These are phyloP conservation scores for Pleodorina starrii DNA, from an alignment of 139 green algal genomes.

Conservation along the genomic window DNA sequence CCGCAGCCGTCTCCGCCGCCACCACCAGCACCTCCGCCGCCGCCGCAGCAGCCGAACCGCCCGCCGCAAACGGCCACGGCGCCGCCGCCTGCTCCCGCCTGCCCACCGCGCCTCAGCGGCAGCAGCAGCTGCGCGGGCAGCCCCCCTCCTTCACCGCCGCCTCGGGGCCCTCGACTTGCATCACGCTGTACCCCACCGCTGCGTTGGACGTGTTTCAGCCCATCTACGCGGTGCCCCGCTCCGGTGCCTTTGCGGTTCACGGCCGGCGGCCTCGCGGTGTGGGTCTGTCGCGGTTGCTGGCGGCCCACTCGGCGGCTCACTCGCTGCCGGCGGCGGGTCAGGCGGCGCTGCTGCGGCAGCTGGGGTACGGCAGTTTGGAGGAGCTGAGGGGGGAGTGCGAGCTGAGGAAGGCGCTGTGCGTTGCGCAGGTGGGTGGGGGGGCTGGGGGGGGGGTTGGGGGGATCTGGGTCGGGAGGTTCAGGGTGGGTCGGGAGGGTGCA, in stretches of 20 bases:
- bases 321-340: background rate
- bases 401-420: constrained; percentile 51
- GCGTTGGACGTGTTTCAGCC: constrained; percentile 13
- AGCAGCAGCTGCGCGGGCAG: background rate
- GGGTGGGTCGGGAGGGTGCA: no score
- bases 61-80: background rate
- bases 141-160: constrained; percentile 10
- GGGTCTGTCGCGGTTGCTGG: constrained; percentile 45
- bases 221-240: constrained; percentile 37
- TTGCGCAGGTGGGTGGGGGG: constrained; percentile 49
- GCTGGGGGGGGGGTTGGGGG: background rate
- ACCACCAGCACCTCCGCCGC: no score
- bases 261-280: constrained; percentile 50
- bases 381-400: constrained; percentile 54
- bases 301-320: constrained; percentile 15
- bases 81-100: background rate
- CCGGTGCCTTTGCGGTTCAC: constrained; percentile 60
- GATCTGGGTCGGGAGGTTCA: no score
- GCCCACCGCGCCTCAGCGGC: background rate
- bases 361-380: constrained; percentile 28
- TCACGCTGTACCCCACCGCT: background rate
- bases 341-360: background rate
- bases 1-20: no score
- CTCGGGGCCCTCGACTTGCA: constrained; percentile 7
- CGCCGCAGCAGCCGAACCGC: no score